Conservation (phyloP, 2,329 filamentous ascomycete species). For the Fusarium fracticaudum region DNA sequence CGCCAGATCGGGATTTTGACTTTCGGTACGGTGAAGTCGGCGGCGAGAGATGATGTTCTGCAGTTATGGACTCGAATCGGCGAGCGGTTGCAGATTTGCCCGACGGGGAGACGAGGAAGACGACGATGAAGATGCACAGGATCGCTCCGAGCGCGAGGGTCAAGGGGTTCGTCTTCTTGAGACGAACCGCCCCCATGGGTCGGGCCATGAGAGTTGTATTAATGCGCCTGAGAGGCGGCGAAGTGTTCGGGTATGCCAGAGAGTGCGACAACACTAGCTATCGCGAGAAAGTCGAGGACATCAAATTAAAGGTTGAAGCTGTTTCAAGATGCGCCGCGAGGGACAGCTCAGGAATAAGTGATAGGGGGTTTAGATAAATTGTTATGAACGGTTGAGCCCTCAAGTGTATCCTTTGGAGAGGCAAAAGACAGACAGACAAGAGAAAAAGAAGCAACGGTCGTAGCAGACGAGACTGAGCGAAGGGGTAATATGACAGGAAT, state of each 20-base stretch:
- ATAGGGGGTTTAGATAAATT: background rate
- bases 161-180: conserved; percentile 82
- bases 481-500: conserved; percentile 37
- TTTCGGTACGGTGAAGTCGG: conserved; percentile 57
- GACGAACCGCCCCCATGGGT: conserved; percentile 72
- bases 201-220: conserved; percentile 58
- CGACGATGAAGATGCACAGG: conserved; percentile 76
- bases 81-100: conserved; percentile 59
- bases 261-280: conserved; percentile 35
- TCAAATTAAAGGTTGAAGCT: conserved; percentile 32
- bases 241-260: background rate
- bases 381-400: background rate
- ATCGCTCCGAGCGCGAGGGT: conserved; percentile 77
- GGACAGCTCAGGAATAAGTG: conserved; percentile 4
- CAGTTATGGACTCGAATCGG: conserved; percentile 57
- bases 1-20: conserved; percentile 47
- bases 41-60: conserved; percentile 56
- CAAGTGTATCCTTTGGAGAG: background rate
- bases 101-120: conserved; percentile 68
- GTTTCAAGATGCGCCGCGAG: conserved; percentile 18
- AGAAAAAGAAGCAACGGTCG: conserved; percentile 18
- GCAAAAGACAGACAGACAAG: conserved; percentile 2
- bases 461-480: conserved; percentile 26
- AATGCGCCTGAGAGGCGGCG: conserved; percentile 5
- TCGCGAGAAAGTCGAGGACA: conserved; percentile 33